Evolutionary conservation across 495 filamentous ascomycete genomes (phyloP), one percentile per base, ranked within the genome.

Genomic region (Penicillium cosmopolitanum): DNA sequence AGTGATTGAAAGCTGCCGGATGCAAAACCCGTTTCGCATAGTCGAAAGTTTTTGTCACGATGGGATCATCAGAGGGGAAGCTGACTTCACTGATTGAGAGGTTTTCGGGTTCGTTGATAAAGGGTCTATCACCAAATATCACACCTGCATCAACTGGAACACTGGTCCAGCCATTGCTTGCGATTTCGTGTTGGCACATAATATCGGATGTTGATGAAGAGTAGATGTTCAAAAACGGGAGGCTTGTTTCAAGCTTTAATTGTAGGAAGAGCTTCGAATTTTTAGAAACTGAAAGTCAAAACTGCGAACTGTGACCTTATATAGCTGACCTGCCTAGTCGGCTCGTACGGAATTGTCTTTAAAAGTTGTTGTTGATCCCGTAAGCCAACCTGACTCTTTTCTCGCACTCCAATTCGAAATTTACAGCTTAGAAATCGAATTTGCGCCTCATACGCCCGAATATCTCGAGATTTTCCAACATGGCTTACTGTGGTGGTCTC

Each of bases 1-100:
- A 84, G 73, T 92, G 90, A 66, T 90, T 86, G 70, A 85, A 89
- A 3, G 87, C 89, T 61, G 84, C 56, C 61, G 53, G 66, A 58
- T 15, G 76, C 64, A 53, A 59, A 23, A 33, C 33, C 10, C 23
- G 18, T 25, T 67, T 68, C 7, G 60, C 70, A 33, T 70, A 73
- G 3, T 53, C 54, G 34, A 63, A 33, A 12, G 67, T 68, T 40
- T 65, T 68, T n/a, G 54, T 40, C 15, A 66, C 69, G 0, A 58
- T 15, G 6, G 65, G 55, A 35, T 72, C 64, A 19, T 69, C 55
- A 51, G 52, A 58, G 28, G 69, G 69, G 34, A 72, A 72, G 28
- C 61, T 52, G 47, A 72, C 62, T 1, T 67, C 62, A 10, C 51
- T 51, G n/a, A 71, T 48, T 0, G 55, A 31, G 6, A 72, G 16